Evolutionary conservation across 306 rosid genomes (phyloP).

Genomic region (Acmispon strigosus): DNA sequence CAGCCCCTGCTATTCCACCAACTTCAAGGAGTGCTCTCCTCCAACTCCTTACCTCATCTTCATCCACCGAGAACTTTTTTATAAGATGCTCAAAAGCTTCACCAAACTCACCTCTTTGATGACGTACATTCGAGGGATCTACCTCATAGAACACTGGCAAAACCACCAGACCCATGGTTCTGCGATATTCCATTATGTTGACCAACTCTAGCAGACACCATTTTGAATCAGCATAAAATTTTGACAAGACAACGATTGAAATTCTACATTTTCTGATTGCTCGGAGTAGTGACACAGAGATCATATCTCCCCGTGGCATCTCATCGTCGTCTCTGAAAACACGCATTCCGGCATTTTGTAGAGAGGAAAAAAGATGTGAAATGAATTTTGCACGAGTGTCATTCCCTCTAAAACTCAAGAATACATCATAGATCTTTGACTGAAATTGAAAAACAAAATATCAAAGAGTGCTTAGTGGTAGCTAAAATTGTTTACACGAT

Average conservation of each 20-base stretch:
- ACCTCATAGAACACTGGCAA: background rate
- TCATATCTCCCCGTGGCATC: background rate
- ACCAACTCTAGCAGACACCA: constrained; percentile 19
- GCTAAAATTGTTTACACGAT: no score
- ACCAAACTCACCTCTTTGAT: background rate
- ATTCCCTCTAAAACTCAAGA: constrained; percentile 9
- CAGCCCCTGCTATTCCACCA: no score
- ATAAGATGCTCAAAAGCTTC: background rate
- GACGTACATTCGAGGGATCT: background rate
- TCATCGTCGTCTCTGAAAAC: background rate
- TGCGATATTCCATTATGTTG: background rate
- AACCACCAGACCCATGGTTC: background rate
- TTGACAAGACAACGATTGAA: constrained; percentile 6
- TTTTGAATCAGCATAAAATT: constrained; percentile 1
- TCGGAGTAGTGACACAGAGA: background rate
- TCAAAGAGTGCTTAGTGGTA: background rate
- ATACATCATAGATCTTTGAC: background rate
- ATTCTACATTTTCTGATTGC: background rate
- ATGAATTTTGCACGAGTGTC: background rate
- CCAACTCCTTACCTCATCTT: no score
- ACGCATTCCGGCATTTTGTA: background rate
- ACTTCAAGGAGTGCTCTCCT: no score
- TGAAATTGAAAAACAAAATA: background rate
- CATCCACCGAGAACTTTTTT: no score
- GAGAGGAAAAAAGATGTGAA: background rate